Evolutionary conservation across 768 basidiomycete species (phyloP).

Genomic region (Panus rudis): DNA sequence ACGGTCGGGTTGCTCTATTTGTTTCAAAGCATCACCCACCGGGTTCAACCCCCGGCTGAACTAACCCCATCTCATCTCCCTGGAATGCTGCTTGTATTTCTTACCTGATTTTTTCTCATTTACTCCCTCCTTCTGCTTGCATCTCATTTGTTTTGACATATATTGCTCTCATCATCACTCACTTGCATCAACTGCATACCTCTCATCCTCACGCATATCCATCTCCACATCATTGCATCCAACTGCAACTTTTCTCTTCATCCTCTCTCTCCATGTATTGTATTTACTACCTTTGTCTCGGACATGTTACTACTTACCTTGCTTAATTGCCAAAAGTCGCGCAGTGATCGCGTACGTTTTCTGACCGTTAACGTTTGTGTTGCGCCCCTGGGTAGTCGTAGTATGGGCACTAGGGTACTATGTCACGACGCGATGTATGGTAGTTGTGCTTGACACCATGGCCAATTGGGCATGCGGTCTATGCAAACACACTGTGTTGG

Average conservation of each 20-base stretch:
- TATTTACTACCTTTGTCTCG: not conserved
- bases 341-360: no score
- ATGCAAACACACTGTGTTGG: no score
- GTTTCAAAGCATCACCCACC: slow-evolving; percentile 34
- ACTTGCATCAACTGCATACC: not conserved
- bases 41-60: slow-evolving; percentile 81
- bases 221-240: slow-evolving; percentile 7
- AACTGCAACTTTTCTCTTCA: slow-evolving; percentile 13
- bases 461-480: no score
- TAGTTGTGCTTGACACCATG: no score
- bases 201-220: not conserved
- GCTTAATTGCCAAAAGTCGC: no score
- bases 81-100: not conserved
- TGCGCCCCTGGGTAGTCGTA: no score
- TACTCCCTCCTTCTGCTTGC: slow-evolving; percentile 8
- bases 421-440: no score
- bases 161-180: not conserved
- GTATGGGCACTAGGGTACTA: no score
- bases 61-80: not conserved
- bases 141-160: slow-evolving; percentile 1
- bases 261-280: no score
- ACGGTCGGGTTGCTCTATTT: slow-evolving; percentile 25
- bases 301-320: no score
- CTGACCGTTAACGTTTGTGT: no score
- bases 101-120: slow-evolving; percentile 28